A percentile compares a stretch with the other conserved stretches of the same genome.
Evolutionary conservation across 164 flowering plant genomes (phyloP).

Genomic region (Platanus orientalis): DNA sequence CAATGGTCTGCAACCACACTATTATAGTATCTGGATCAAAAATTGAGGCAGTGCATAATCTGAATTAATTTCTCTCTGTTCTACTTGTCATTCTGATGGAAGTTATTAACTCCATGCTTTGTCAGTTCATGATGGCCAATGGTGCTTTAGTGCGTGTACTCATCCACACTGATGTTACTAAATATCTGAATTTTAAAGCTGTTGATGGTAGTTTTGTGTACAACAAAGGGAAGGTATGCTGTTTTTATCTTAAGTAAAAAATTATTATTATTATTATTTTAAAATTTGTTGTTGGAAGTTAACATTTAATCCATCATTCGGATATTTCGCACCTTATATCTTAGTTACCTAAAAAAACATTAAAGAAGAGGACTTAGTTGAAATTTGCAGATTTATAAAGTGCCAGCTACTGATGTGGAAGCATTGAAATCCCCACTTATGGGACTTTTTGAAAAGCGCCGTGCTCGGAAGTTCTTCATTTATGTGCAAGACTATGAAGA

Average conservation of each 20-base stretch:
- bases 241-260: not conserved
- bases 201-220: constrained; percentile 98
- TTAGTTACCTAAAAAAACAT: not conserved
- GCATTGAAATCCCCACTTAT: constrained; percentile 88
- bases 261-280: not conserved
- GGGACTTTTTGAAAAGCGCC: constrained; percentile 95
- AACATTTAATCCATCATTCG: not conserved
- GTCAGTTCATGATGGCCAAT: constrained; percentile 95
- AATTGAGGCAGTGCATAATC: not conserved
- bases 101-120: constrained; percentile 5
- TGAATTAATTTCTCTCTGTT: not conserved
- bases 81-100: not conserved
- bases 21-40: not conserved
- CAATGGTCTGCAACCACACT: not conserved
- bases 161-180: constrained; percentile 92
- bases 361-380: not conserved
- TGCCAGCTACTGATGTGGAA: constrained; percentile 96
- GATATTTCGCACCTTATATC: not conserved
- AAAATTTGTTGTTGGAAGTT: not conserved
- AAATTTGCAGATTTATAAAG: constrained; percentile 66
- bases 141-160: constrained; percentile 84
- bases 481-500: constrained; percentile 95
- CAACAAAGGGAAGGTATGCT: constrained; percentile 82
- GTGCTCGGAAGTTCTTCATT: constrained; percentile 87
- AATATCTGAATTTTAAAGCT: constrained; percentile 90